These are phyloP conservation scores for Erodium maritimum DNA, from an alignment of 345 rosid genomes.

Conservation along the genomic window DNA sequence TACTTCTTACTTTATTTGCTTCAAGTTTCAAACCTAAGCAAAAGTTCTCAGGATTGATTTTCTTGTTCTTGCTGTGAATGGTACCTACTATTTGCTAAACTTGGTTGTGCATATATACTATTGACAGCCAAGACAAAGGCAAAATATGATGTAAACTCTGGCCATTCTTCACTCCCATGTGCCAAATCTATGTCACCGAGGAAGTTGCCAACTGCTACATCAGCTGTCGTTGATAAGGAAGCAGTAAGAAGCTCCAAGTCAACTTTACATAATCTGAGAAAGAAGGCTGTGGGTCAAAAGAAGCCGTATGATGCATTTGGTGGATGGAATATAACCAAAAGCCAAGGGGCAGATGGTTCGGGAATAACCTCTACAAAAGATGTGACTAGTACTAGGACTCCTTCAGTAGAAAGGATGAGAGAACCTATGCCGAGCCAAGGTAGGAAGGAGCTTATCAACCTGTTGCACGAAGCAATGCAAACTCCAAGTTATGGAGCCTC, in stretches of 20 bases:
- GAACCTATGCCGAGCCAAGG: slow-evolving; percentile 95
- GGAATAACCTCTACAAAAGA: slow-evolving; percentile 84
- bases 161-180: slow-evolving; percentile 11
- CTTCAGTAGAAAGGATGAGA: slow-evolving; percentile 64
- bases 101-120: background rate
- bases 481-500: slow-evolving; percentile 45
- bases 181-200: slow-evolving; percentile 26
- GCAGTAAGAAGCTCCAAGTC: slow-evolving; percentile 27
- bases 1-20: background rate
- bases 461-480: slow-evolving; percentile 58
- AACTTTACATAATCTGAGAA: slow-evolving; percentile 39
- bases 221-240: slow-evolving; percentile 19
- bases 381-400: slow-evolving; percentile 47
- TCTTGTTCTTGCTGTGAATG: too few species aligned
- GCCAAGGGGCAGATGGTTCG: slow-evolving; percentile 93
- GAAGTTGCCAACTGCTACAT: slow-evolving; percentile 30
- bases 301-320: slow-evolving; percentile 28
- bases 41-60: background rate
- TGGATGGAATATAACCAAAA: slow-evolving; percentile 40
- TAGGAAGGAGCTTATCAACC: slow-evolving; percentile 73
- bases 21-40: background rate
- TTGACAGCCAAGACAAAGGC: slow-evolving; percentile 51
- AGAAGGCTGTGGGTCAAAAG: slow-evolving; percentile 23
- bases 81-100: background rate
- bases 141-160: slow-evolving; percentile 14